Base-by-base conservation (phyloP, 108 stramenopile species). In the Cyclotella distinguenda region DNA sequence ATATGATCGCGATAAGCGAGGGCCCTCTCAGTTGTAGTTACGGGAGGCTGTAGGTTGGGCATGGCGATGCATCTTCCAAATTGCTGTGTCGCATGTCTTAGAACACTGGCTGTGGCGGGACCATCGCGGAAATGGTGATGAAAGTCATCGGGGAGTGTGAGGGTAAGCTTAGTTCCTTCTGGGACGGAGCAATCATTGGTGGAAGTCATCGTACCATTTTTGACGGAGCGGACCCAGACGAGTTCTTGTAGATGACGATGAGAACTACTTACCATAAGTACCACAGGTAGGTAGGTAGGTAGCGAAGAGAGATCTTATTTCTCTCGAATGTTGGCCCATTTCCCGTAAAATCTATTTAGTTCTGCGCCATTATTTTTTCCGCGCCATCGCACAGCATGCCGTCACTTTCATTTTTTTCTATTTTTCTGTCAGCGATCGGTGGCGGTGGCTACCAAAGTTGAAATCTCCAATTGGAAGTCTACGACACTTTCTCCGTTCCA, bases 41-140 rank as follows among this genome's bases (percentile, higher is more conserved):
- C 90, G n/a, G 99, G 99, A 28, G 99, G 99, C 63, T 88, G 83
- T 18, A 97, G 75, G 69, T 99, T 99, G 46, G 99, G 99, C 99
- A 99, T 99, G 60, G 92, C 91, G 63, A 99, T 77, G 55, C 84
- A 84, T 18, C 86, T 71, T 13, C 74, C 80, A 67, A 96, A 97
- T 68, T 87, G 89, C 49, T 84, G 72, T 19, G 78, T 70, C 47
- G 78, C 94, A 70, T 88, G 86, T 47, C 72, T 66, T 23, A 90
- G 54, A 4, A 95, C 78, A 9, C 81, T 52, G 45, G 79, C 59
- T 4, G 84, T 82, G 32, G 78, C 55, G 31, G 71, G 55, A 44
- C 91, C 81, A 72, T 99, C 97, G 3, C 99, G 86, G 28, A 93
- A 88, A 77, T 99, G 99, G 64, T 98, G 99, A 74, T 99, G 98